Percentiles rank a stretch among this genome's conserved stretches.
These are phyloP conservation scores for Eucalyptus pauciflora DNA, from an alignment of 345 rosid species.

Conservation along the genomic window DNA sequence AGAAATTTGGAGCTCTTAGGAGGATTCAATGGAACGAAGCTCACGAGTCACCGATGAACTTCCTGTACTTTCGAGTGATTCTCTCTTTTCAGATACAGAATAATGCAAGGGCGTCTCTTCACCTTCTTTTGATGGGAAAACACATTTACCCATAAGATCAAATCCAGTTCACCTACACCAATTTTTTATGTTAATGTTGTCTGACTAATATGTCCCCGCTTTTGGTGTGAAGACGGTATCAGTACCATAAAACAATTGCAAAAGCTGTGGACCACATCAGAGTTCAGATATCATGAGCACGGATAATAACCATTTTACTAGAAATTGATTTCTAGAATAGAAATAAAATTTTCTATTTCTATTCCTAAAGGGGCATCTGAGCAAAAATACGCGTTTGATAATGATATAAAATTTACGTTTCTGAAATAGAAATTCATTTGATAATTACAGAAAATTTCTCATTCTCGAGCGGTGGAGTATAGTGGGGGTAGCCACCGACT, in stretches of 20 bases:
- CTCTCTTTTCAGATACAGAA: background rate
- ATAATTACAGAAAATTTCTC: no score
- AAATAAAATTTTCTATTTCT: no score
- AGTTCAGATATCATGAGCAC: background rate
- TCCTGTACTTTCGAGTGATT: background rate
- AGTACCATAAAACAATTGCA: background rate
- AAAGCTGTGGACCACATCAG: background rate
- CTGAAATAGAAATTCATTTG: accelerated
- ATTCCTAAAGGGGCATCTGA: no score
- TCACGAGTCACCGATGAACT: background rate
- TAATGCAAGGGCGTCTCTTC: background rate
- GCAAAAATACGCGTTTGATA: no score
- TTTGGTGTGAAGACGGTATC: background rate
- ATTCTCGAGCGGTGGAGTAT: no score
- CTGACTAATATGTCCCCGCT: no score
- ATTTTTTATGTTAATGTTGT: no score
- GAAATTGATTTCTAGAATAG: no score
- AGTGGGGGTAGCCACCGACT: no score
- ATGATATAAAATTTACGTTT: no score
- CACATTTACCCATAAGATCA: background rate
- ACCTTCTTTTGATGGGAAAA: background rate
- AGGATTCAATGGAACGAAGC: background rate
- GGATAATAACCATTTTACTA: no score
- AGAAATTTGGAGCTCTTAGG: background rate
- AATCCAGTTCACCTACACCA: background rate